Evolutionary conservation across 805 yeast genomes (phyloP), one percentile per base, ranked within the genome.

Genomic region (Vanderwaltozyma tropicalis): DNA sequence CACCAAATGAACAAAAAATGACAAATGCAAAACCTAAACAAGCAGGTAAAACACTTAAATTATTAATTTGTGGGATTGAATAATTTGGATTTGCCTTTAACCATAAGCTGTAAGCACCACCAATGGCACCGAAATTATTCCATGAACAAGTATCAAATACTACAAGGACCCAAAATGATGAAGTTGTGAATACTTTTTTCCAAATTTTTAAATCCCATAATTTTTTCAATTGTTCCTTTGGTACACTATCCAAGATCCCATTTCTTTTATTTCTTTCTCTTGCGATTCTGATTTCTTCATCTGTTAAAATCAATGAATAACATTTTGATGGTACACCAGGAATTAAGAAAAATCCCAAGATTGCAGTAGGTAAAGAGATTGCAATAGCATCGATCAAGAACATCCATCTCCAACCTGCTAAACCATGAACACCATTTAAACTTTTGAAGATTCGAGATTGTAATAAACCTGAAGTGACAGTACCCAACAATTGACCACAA

Each of bases 381-480:
- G 63, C 64, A 39, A 77, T 59, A 18, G 83, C 80, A 54, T 79
- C 83, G 39, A 78, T 67, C 35, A 78, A 67, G 48, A 74, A 75
- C 59, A 76, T 69, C 85, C 84, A 78, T 55, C 76, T 68, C 85
- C 85, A 78, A 16, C 76, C 72, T 5, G 67, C 64, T 20, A 69
- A 50, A 2, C 78, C 79, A 31, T 55, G 54, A 6, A 55, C 61
- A 35, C 71, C 73, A 37, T 63, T 60, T 44, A 73, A 50, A 22
- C 57, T 52, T 37, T 61, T 50, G 41, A 53, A 68, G 34, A 72
- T 45, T 14, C 67, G 59, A 30, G 61, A 50, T 33, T 76, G 77
- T 36, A 77, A 57, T 32, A 76, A 57, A 38, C 80, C 78, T 2
- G 78, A 68, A 5, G 79, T 72, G 37, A 74, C 63, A 25, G 73